Conservation (phyloP, 768 basidiomycete species). For the Tricholoma saponaceum region DNA sequence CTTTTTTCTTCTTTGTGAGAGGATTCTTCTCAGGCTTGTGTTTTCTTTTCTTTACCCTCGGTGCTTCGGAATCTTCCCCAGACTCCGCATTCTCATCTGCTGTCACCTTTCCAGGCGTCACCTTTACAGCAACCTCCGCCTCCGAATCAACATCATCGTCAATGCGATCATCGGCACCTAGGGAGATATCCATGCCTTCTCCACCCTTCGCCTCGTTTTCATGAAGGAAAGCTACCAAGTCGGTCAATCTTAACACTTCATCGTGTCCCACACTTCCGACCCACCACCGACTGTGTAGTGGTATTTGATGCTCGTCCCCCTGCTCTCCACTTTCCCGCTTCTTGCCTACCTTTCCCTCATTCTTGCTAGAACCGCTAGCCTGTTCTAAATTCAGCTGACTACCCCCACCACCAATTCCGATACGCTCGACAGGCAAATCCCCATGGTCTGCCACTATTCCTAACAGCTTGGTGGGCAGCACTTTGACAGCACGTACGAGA, state of each 20-base stretch:
- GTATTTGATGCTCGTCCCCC: constrained; percentile 14
- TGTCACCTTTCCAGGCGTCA: constrained; percentile 2
- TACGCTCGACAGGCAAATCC: constrained; percentile 87
- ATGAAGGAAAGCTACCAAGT: constrained; percentile 70
- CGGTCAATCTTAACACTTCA: constrained; percentile 78
- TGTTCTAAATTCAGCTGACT: constrained; percentile 27
- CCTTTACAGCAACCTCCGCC: constrained; percentile 22
- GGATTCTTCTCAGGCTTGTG: constrained; percentile 51
- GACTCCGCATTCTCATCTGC: constrained; percentile 20
- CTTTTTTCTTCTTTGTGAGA: constrained; percentile 50
- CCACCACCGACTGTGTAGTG: constrained; percentile 55
- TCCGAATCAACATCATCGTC: constrained; percentile 20
- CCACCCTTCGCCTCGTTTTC: constrained; percentile 10
- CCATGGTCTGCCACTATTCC: constrained; percentile 92
- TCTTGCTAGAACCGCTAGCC: constrained; percentile 6
- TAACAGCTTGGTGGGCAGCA: constrained; percentile 85
- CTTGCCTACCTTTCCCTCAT: constrained; percentile 5
- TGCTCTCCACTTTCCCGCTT: constrained; percentile 12
- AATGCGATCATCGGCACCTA: constrained; percentile 17
- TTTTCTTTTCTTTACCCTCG: constrained; percentile 48
- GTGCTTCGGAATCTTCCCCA: constrained; percentile 23
- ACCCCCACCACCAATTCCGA: constrained; percentile 52
- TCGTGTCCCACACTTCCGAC: constrained; percentile 93
- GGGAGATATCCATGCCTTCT: neutral
- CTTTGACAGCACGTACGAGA: constrained; percentile 78